Percentiles rank a stretch among this genome's conserved stretches.
These are phyloP conservation scores for Echites panduratus DNA, from an alignment of 257 asterid species.

Conservation along the genomic window DNA sequence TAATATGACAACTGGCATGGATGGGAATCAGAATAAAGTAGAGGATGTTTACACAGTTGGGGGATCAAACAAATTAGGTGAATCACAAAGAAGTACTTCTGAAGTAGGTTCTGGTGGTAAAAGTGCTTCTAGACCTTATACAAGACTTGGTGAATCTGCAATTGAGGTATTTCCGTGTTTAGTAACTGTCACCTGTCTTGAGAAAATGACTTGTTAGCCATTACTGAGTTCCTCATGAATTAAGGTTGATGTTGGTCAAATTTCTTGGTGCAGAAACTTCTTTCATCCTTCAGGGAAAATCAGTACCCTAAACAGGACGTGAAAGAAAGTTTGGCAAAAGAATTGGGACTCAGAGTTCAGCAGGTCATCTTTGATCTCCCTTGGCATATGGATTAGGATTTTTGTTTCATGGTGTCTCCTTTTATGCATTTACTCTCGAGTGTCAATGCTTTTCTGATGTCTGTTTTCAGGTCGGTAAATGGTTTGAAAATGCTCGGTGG, in stretches of 20 bases:
- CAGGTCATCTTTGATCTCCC: conserved; percentile 47
- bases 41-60: conserved; percentile 22
- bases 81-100: conserved; percentile 9
- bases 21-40: conserved; percentile 24
- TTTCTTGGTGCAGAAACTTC: conserved; percentile 53
- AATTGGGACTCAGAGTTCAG: conserved; percentile 51
- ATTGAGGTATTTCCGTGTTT: conserved; percentile 50
- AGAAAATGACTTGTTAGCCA: neutral
- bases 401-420: neutral
- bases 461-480: conserved; percentile 54
- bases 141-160: conserved; percentile 56
- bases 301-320: conserved; percentile 61
- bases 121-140: conserved; percentile 27
- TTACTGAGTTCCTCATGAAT: neutral
- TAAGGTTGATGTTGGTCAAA: neutral
- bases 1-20: conserved; percentile 18
- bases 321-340: conserved; percentile 66
- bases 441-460: neutral
- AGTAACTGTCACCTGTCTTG: neutral
- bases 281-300: conserved; percentile 61
- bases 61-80: conserved; percentile 18
- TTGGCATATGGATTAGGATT: conserved; percentile 4
- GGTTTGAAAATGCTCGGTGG: conserved; percentile 96
- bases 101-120: conserved; percentile 42
- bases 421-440: neutral